These are phyloP conservation scores for Drechslerella coelobrocha DNA, from an alignment of 2,329 filamentous ascomycete species.

Conservation along the genomic window DNA sequence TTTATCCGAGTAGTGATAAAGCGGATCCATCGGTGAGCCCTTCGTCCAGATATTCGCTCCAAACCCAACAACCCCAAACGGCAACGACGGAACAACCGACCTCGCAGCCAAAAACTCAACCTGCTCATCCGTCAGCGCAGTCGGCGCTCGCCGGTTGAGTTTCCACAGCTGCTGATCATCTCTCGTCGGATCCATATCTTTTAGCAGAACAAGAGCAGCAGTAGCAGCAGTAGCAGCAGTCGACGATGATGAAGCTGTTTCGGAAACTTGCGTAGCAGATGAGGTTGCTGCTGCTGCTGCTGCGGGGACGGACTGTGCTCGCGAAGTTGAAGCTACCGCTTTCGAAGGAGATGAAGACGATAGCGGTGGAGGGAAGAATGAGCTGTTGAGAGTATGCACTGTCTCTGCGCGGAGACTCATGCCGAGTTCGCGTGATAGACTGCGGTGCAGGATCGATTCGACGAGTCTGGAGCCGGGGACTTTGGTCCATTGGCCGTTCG, in stretches of 20 bases:
- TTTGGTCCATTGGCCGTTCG: conserved; percentile 37
- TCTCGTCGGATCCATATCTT: conserved; percentile 21
- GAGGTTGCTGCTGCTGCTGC: too few species aligned
- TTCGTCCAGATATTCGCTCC: conserved; percentile 19
- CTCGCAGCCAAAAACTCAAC: conserved; percentile 2
- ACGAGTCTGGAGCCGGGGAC: conserved; percentile 21
- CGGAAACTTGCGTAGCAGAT: too few species aligned
- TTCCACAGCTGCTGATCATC: conserved; percentile 36
- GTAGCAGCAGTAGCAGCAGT: conserved; percentile 1
- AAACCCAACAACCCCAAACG: conserved; percentile 2
- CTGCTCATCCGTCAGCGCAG: conserved; percentile 14
- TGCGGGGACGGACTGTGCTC: conserved; percentile 14
- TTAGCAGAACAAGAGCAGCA: background rate
- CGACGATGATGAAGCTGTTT: background rate
- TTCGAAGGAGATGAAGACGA: background rate
- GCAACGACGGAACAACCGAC: conserved; percentile 15
- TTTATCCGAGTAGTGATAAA: too few species aligned
- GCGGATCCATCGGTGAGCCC: background rate
- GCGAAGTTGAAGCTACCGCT: background rate
- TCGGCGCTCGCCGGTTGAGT: background rate
- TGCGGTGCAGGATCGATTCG: conserved; percentile 38
- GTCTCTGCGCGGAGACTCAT: conserved; percentile 36
- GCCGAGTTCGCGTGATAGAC: conserved; percentile 32
- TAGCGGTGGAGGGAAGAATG: conserved; percentile 28
- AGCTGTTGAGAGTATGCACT: conserved; percentile 16